A percentile compares a stretch with the other conserved stretches of the same genome.
phyloP scores from a whole-genome alignment of 2,329 filamentous ascomycete genomes.

The Colletotrichum acutatum region DNA sequence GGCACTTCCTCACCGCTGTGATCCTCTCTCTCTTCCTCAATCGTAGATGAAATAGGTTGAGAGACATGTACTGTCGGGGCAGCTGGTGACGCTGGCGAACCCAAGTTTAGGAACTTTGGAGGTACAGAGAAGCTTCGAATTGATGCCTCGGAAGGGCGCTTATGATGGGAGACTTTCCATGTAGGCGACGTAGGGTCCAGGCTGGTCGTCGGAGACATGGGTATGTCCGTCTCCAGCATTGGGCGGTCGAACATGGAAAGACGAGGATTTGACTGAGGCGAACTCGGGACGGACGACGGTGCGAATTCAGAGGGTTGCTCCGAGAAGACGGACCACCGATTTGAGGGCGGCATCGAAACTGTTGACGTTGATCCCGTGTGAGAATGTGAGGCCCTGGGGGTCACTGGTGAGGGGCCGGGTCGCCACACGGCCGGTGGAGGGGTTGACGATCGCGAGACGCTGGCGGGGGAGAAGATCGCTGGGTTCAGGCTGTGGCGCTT shows the following conservation, averaged over 20 bases:
- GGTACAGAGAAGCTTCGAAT: slow-evolving; percentile 37
- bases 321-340: slow-evolving; percentile 74
- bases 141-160: slow-evolving; percentile 67
- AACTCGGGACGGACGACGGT: slow-evolving; percentile 81
- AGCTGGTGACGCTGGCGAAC: slow-evolving; percentile 30
- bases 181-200: slow-evolving; percentile 74
- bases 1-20: slow-evolving; percentile 49
- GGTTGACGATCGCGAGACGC: slow-evolving; percentile 51
- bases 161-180: slow-evolving; percentile 63
- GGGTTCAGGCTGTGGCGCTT: slow-evolving; percentile 74
- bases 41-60: slow-evolving; percentile 23
- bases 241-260: slow-evolving; percentile 81
- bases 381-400: slow-evolving; percentile 54
- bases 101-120: slow-evolving; percentile 39
- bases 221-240: slow-evolving; percentile 76
- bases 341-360: slow-evolving; percentile 52
- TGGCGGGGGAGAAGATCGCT: slow-evolving; percentile 69
- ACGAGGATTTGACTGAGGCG: slow-evolving; percentile 79
- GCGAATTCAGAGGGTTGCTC: slow-evolving; percentile 72
- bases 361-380: slow-evolving; percentile 63
- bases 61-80: slow-evolving; percentile 40
- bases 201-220: slow-evolving; percentile 85
- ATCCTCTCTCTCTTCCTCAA: slow-evolving; percentile 39
- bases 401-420: slow-evolving; percentile 50
- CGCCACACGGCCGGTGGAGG: slow-evolving; percentile 53